A percentile compares a stretch with the other conserved stretches of the same genome.
phyloP scores from a whole-genome alignment of 306 rosid species.

The Castanea mollissima region DNA sequence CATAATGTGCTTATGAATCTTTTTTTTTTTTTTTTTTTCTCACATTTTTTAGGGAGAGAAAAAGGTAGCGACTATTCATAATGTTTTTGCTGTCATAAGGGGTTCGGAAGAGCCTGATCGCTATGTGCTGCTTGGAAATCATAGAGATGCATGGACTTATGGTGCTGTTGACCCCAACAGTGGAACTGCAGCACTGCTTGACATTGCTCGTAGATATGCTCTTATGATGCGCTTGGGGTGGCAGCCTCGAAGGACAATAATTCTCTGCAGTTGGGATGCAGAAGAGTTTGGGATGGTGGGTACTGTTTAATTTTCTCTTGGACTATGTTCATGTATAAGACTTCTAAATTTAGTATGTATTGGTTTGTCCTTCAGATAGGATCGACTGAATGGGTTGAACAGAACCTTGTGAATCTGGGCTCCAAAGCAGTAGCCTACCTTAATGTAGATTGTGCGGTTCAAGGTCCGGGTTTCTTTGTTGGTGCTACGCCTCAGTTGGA shows the following conservation, averaged over 20 bases:
- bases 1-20: no score
- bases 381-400: constrained; percentile 98
- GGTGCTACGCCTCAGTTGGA: constrained; percentile 95
- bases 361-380: constrained; percentile 63
- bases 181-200: constrained; percentile 91
- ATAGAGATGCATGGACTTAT: constrained; percentile 96
- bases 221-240: constrained; percentile 58
- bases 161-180: constrained; percentile 99
- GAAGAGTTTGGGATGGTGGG: constrained; percentile 50
- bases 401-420: constrained; percentile 74
- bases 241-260: constrained; percentile 70
- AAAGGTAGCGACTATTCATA: constrained; percentile 60
- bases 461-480: constrained; percentile 83
- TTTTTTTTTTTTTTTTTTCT: background rate
- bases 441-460: constrained; percentile 95
- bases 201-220: constrained; percentile 81
- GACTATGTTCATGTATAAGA: constrained; percentile 14
- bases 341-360: constrained; percentile 20
- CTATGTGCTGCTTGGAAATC: constrained; percentile 89
- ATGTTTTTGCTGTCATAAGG: constrained; percentile 77
- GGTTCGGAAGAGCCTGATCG: constrained; percentile 90
- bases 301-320: constrained; percentile 4
- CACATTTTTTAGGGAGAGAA: constrained; percentile 65
- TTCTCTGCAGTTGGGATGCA: constrained; percentile 50
- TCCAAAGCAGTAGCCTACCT: constrained; percentile 86